Base-by-base conservation (phyloP, 352 stramenopile species). In the Phytophthora syringae region DNA sequence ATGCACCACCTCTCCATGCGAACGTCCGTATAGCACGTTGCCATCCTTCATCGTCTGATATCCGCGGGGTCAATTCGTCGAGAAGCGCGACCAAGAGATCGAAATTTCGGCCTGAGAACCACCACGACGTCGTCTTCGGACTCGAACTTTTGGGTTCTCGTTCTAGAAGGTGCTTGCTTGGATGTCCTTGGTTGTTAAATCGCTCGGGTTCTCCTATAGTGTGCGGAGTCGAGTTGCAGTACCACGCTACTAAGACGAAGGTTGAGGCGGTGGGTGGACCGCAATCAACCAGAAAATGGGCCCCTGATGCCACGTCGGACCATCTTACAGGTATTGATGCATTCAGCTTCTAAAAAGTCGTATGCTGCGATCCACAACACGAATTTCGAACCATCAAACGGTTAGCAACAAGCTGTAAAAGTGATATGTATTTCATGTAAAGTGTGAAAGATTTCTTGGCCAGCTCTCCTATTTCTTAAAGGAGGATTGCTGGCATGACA, bases 151-250 rank as follows among this genome's bases (percentile, higher is more conserved):
- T 36, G 47, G 27, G 20, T 57, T 5, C 15, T 54, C 37, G 47
- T 27, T 58, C 9, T 10, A 42, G 4, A 50, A 52, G 44, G n/a
- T n/a, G n/a, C n/a, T n/a, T n/a, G n/a, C n/a, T n/a, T n/a, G n/a
- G n/a, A n/a, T n/a, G n/a, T n/a, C n/a, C n/a, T n/a, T n/a, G 54
- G 62, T 70, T 65, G 54, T 60, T 53, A 56, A 56, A 52, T 70
- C 45, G 54, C 25, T 52, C 9, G 36, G 43, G n/a, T 44, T 7
- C n/a, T 32, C 9, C 39, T 39, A 39, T 48, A 28, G 44, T 42
- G 34, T 20, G 34, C 12, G 15, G 34, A n/a, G 12, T 42, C 28
- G 28, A 60, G 58, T 66, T 44, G 49, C 39, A 66, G 30, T 22
- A 13, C 20, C 7, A 16, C 15, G 30, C 13, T 67, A 49, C 40